A percentile compares a stretch with the other conserved stretches of the same genome.
phyloP scores from a whole-genome alignment of 108 stramenopile species.

The Conticribra weissflogii region DNA sequence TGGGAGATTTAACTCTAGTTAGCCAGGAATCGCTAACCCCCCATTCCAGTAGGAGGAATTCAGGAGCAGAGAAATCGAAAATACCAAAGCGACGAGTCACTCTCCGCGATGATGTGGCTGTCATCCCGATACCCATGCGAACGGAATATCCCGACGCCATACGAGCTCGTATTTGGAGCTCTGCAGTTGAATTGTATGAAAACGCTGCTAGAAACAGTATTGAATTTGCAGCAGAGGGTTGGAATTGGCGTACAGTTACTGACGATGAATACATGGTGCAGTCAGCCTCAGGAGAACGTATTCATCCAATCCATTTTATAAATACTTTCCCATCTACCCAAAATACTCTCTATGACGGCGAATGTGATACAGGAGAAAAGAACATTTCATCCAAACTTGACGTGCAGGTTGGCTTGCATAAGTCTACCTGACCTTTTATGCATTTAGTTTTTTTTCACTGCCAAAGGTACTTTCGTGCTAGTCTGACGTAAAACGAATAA shows the following conservation, averaged over 20 bases:
- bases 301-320: constrained; percentile 77
- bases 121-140: constrained; percentile 82
- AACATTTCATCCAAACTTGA: too few species aligned
- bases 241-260: constrained; percentile 82
- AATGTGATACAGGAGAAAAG: too few species aligned
- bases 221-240: constrained; percentile 85
- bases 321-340: constrained; percentile 16
- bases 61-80: constrained; percentile 28
- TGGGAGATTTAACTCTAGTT: constrained; percentile 31
- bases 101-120: constrained; percentile 69
- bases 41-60: constrained; percentile 30
- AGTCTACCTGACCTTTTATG: too few species aligned
- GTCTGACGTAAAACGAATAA: too few species aligned
- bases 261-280: constrained; percentile 91
- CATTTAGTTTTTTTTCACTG: too few species aligned
- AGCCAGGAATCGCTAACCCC: constrained; percentile 19
- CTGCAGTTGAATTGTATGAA: constrained; percentile 77
- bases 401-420: too few species aligned
- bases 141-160: constrained; percentile 84
- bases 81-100: constrained; percentile 47
- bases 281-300: constrained; percentile 76
- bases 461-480: too few species aligned
- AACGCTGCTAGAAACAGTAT: constrained; percentile 85
- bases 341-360: too few species aligned
- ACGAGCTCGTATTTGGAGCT: constrained; percentile 78